These are phyloP conservation scores for Paramyrothecium sp. DNA, from an alignment of 2,329 filamentous ascomycete species.

Conservation along the genomic window DNA sequence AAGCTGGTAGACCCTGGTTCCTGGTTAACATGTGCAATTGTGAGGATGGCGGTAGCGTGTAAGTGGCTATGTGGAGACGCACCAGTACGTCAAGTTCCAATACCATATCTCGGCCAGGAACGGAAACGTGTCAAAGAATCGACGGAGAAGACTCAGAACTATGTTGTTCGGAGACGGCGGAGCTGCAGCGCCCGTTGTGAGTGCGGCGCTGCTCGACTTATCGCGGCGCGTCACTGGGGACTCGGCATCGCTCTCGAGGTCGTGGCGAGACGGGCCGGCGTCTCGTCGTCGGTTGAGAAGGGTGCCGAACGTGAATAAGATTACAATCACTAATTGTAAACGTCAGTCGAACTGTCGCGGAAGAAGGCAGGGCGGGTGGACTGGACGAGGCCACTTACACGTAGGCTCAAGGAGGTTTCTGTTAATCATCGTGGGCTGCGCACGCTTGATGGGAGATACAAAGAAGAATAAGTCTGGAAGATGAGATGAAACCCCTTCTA, in stretches of 20 bases:
- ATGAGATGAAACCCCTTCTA: neutral
- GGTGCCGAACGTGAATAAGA: neutral
- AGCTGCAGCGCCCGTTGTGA: neutral
- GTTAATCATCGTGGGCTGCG: neutral
- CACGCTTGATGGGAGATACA: neutral
- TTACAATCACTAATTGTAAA: neutral
- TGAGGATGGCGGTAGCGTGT: neutral
- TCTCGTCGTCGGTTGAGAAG: neutral
- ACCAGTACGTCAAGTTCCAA: conserved; percentile 34
- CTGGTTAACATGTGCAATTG: neutral
- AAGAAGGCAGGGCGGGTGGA: neutral
- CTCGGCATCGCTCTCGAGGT: neutral
- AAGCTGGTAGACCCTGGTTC: conserved; percentile 38
- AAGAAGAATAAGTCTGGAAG: neutral
- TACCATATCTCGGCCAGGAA: conserved; percentile 35
- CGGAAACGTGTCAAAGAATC: conserved; percentile 27
- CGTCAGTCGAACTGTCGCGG: neutral
- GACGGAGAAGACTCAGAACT: conserved; percentile 21
- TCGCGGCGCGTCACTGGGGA: neutral
- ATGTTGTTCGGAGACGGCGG: neutral
- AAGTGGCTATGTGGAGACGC: neutral
- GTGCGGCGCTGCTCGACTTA: neutral
- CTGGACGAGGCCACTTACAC: neutral
- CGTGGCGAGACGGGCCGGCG: neutral
- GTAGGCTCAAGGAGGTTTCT: neutral